These are phyloP conservation scores for Didymella exigua DNA, from an alignment of 2,329 filamentous ascomycete species.

Conservation along the genomic window DNA sequence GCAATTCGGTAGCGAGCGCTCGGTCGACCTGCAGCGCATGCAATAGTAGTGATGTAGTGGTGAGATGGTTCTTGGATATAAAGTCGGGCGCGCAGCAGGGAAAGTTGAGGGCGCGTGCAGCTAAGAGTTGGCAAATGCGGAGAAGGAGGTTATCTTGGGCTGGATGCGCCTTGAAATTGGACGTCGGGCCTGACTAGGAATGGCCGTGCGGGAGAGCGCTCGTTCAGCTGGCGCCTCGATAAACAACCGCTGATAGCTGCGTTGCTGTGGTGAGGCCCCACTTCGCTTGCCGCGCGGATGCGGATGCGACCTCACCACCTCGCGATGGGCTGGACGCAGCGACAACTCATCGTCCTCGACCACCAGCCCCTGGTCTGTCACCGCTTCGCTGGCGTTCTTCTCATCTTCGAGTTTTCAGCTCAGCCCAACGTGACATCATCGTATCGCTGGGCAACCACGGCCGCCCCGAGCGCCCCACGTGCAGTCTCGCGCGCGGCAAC, in stretches of 20 bases:
- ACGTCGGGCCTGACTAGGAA: constrained; percentile 20
- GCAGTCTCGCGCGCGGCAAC: background rate
- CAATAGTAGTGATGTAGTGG: constrained; percentile 9
- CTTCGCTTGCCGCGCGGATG: constrained; percentile 14
- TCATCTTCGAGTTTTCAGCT: constrained; percentile 16
- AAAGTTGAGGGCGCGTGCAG: constrained; percentile 30
- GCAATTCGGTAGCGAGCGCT: constrained; percentile 6
- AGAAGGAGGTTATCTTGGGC: constrained; percentile 26
- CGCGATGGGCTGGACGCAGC: constrained; percentile 1
- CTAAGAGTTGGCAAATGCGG: constrained; percentile 34
- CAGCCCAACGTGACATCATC: constrained; percentile 11
- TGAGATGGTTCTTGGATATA: constrained; percentile 3
- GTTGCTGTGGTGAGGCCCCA: constrained; percentile 18
- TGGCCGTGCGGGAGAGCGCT: constrained; percentile 21
- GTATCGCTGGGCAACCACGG: constrained; percentile 3
- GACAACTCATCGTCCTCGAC: constrained; percentile 16
- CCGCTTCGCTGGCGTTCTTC: constrained; percentile 17
- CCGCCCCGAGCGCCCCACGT: background rate
- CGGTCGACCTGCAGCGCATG: constrained; percentile 2
- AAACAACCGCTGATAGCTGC: constrained; percentile 21
- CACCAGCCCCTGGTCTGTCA: constrained; percentile 13
- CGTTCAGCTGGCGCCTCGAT: constrained; percentile 12
- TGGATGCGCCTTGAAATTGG: constrained; percentile 24
- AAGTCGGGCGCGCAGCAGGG: constrained; percentile 18
- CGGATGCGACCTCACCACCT: constrained; percentile 7